Evolutionary conservation across 306 rosid species (phyloP), one percentile per base, ranked within the genome.

Genomic region (Lathyrus tuberosus): DNA sequence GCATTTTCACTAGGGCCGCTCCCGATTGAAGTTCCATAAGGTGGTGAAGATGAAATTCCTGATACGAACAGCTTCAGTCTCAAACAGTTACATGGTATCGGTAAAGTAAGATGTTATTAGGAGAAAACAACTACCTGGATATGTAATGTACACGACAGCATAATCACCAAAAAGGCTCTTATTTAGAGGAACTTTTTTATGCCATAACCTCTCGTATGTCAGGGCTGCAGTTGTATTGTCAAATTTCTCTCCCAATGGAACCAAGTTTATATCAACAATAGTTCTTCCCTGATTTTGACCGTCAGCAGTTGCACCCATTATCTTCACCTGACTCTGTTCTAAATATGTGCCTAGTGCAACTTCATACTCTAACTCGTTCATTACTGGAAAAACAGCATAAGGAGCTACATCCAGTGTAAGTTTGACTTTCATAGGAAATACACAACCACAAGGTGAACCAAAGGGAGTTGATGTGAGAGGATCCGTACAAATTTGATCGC

Each of bases 361-460:
- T 84, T 95, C 97, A 64, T 76, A 86, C 84, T 95, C 99, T 48
- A 95, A 85, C 84, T 91, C 96, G 16, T 77, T 87, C 97, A 89
- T 89, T 74, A 91, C 88, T 2, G 99, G 99, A 74, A 95, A 95
- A 75, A 95, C 86, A 77, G 97, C 82, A 83, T 61, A 91, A 18
- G 95, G 88, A 73, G 92, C 99, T 77, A 95, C 83, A 76, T 89
- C 97, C 82, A 95, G 85, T 56, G 93, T 79, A 67, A 95, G 89
- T 76, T 80, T 80, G 72, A 91, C 92, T 91, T 89, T 91, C 99
- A 95, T 95, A 76, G 99, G 99, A 87, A 85, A 84, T 61, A 95
- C 99, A 52, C 99, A 95, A 12, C 99, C 99, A 83, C 99, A 95
- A 72, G 99, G 99, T 64, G 99, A 87, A 69, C 96, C 97, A 86